phyloP scores from a whole-genome alignment of 768 basidiomycete species.

The Butyriboletus loyo region DNA sequence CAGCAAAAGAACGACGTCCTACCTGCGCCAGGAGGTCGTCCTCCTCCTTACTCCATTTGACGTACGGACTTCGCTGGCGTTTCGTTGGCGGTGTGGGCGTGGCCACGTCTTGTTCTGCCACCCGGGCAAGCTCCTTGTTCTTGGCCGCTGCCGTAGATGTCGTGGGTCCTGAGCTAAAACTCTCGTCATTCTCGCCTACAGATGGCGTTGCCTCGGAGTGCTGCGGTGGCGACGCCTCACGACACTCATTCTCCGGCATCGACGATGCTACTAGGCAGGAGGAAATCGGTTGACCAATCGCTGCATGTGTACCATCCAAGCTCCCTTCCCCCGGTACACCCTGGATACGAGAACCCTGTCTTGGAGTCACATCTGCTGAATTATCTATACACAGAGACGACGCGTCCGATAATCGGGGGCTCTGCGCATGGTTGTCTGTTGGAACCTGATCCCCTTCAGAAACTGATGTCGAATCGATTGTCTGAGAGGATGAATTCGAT shows the following conservation, averaged over 20 bases:
- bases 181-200: not conserved
- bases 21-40: conserved; percentile 41
- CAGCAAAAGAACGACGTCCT: not conserved
- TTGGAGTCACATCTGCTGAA: conserved; percentile 15
- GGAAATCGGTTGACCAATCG: not conserved
- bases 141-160: not conserved
- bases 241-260: not conserved
- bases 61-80: conserved; percentile 38
- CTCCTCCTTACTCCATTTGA: conserved; percentile 43
- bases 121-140: conserved; percentile 24
- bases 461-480: conserved; percentile 3
- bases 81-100: conserved; percentile 24
- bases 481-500: conserved; percentile 2
- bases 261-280: not conserved
- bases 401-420: not conserved
- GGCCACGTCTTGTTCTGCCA: conserved; percentile 28
- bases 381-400: conserved; percentile 3
- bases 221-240: conserved; percentile 5
- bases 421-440: not conserved
- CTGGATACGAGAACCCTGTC: conserved; percentile 9
- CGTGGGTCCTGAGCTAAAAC: not conserved
- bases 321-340: not conserved
- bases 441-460: not conserved
- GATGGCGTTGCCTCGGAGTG: conserved; percentile 8
- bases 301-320: not conserved